phyloP scores from a whole-genome alignment of 768 basidiomycete species.

The Rhodotorula diobovata region DNA sequence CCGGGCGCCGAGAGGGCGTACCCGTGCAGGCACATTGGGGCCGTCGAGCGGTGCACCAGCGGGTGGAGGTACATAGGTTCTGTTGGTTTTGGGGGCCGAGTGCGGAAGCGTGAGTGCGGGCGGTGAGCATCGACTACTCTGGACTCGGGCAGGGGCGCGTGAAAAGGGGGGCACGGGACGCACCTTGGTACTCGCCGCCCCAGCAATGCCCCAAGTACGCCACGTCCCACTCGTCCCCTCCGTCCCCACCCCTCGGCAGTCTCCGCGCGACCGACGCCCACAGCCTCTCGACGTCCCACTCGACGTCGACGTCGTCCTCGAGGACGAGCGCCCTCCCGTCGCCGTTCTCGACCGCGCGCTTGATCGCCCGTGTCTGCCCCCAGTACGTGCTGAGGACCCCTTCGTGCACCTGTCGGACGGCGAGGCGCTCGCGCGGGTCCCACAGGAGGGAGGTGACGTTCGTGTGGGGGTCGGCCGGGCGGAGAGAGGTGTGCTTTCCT shows the following conservation, averaged over 20 bases:
- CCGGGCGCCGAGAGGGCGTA: slow-evolving; percentile 41
- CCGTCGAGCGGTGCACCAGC: slow-evolving; percentile 36
- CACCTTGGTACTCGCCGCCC: slow-evolving; percentile 40
- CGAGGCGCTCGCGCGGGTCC: slow-evolving; percentile 39
- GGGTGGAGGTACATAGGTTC: slow-evolving; percentile 43
- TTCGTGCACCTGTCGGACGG: slow-evolving; percentile 36
- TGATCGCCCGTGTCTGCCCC: slow-evolving; percentile 41
- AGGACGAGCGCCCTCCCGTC: slow-evolving; percentile 41
- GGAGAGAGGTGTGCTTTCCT: slow-evolving; percentile 3
- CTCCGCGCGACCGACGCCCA: slow-evolving; percentile 35
- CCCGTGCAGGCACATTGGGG: slow-evolving; percentile 43
- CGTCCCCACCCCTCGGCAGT: slow-evolving; percentile 17
- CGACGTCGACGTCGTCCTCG: slow-evolving; percentile 45
- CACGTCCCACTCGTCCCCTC: slow-evolving; percentile 34
- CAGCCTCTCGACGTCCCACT: slow-evolving; percentile 43
- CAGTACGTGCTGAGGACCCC: slow-evolving; percentile 41
- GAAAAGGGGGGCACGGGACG: not conserved
- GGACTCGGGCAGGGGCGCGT: no score
- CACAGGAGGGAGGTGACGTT: slow-evolving; percentile 30
- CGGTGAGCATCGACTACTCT: no score
- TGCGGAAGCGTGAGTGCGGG: not conserved
- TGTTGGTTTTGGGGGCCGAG: not conserved
- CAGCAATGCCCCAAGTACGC: slow-evolving; percentile 42
- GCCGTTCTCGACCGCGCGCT: slow-evolving; percentile 35
- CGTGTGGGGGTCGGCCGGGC: not conserved